Percentiles rank a stretch among this genome's conserved stretches.
Conservation (phyloP, 208 protist species). For the Trichomonas vaginalis region DNA sequence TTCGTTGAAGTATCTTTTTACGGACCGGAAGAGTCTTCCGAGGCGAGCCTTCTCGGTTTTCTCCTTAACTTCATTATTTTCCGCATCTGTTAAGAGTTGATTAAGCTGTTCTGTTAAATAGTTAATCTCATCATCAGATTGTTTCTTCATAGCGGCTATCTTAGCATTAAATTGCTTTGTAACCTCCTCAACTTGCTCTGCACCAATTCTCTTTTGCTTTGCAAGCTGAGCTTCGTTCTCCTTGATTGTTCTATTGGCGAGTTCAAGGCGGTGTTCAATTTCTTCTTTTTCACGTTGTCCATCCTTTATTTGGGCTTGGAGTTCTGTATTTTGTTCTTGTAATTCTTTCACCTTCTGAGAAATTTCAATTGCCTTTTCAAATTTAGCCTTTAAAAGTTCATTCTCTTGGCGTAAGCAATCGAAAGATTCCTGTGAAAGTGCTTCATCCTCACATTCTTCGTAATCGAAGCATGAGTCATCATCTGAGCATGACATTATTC, state of each 20-base stretch:
- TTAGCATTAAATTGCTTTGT: background rate
- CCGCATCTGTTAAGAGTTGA: background rate
- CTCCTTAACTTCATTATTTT: background rate
- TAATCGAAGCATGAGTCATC: background rate
- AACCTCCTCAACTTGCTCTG: background rate
- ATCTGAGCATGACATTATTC: background rate
- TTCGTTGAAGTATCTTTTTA: background rate
- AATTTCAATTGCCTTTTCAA: background rate
- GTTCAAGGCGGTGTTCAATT: background rate
- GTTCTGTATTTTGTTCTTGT: background rate
- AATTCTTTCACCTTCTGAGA: background rate
- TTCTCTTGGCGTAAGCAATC: background rate
- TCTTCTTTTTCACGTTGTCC: background rate
- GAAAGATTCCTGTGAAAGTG: background rate
- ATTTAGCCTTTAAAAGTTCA: background rate
- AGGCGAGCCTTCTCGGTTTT: background rate
- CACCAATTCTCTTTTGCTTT: background rate
- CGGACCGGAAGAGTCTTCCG: background rate
- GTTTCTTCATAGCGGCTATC: background rate
- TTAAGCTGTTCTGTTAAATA: background rate
- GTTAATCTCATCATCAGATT: background rate
- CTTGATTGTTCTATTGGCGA: background rate
- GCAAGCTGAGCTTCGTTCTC: background rate
- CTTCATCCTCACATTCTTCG: background rate
- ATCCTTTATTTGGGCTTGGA: background rate